These are phyloP conservation scores for Dittrichia graveolens DNA, from an alignment of 129 eudicot species.

Conservation along the genomic window DNA sequence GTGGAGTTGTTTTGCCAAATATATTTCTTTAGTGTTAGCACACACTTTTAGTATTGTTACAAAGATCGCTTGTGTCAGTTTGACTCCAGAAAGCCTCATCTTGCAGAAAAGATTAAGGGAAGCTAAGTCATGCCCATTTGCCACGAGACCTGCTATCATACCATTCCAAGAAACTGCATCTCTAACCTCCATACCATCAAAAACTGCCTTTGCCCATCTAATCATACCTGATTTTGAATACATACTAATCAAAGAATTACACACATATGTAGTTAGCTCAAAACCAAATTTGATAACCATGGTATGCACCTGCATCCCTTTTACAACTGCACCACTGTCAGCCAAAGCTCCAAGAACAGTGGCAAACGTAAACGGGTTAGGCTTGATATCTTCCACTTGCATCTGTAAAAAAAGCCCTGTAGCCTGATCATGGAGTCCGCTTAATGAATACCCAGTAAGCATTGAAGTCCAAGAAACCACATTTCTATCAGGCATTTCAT, in stretches of 20 bases:
- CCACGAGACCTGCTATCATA: constrained; percentile 72
- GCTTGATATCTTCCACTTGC: constrained; percentile 60
- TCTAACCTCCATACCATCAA: constrained; percentile 53
- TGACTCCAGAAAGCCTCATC: constrained; percentile 59
- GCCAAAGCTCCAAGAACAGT: constrained; percentile 78
- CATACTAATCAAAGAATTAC: constrained; percentile 81
- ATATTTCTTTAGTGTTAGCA: constrained; percentile 58
- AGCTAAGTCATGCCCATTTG: constrained; percentile 56
- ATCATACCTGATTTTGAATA: constrained; percentile 71
- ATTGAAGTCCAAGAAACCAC: constrained; percentile 96
- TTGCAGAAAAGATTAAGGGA: constrained; percentile 63
- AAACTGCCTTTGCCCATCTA: constrained; percentile 54
- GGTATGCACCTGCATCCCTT: constrained; percentile 75
- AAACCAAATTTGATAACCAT: constrained; percentile 74
- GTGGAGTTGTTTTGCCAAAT: constrained; percentile 66
- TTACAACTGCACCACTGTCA: constrained; percentile 52
- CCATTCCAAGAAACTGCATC: constrained; percentile 82
- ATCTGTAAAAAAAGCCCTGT: constrained; percentile 50
- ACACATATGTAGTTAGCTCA: constrained; percentile 57
- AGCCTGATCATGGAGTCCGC: constrained; percentile 50
- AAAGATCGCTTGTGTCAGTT: constrained; percentile 53
- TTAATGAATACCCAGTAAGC: constrained; percentile 65
- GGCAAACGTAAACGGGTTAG: constrained; percentile 77
- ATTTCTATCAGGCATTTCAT: constrained; percentile 68
- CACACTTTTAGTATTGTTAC: constrained; percentile 61